phyloP scores from a whole-genome alignment of 257 asterid genomes.

The Linaria vulgaris region DNA sequence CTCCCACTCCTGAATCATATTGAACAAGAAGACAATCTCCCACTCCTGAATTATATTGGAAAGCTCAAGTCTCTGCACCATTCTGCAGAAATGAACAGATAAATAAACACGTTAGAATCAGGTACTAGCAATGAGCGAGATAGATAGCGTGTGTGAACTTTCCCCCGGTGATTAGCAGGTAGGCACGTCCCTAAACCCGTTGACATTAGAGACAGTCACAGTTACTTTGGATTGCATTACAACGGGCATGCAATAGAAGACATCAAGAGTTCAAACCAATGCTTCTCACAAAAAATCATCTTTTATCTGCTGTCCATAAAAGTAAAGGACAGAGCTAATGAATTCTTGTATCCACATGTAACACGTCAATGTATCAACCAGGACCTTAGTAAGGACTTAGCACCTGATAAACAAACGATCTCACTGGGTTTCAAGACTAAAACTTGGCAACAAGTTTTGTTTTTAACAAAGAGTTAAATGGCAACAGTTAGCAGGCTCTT shows the following conservation, averaged over 20 bases:
- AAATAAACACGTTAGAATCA: slow-evolving; percentile 10
- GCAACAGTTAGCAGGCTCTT: neutral
- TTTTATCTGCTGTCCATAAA: neutral
- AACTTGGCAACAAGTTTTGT: neutral
- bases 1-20: slow-evolving; percentile 73
- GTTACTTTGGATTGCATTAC: neutral
- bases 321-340: neutral
- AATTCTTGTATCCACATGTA: too few relatives aligned
- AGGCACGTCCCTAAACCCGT: slow-evolving; percentile 3
- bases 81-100: slow-evolving; percentile 48
- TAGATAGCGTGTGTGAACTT: slow-evolving; percentile 10
- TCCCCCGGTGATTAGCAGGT: slow-evolving; percentile 4
- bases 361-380: neutral
- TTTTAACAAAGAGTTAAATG: neutral
- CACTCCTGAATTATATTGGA: slow-evolving; percentile 94
- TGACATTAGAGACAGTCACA: neutral
- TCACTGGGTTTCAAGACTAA: neutral
- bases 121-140: slow-evolving; percentile 13
- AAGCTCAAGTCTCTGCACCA: slow-evolving; percentile 90
- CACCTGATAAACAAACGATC: neutral
- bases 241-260: neutral
- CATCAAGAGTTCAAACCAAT: neutral
- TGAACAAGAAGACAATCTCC: slow-evolving; percentile 98
- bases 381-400: neutral
- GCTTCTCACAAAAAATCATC: neutral